Evolutionary conservation across 768 basidiomycete genomes (phyloP).

Genomic region (Agrocybe praecox): DNA sequence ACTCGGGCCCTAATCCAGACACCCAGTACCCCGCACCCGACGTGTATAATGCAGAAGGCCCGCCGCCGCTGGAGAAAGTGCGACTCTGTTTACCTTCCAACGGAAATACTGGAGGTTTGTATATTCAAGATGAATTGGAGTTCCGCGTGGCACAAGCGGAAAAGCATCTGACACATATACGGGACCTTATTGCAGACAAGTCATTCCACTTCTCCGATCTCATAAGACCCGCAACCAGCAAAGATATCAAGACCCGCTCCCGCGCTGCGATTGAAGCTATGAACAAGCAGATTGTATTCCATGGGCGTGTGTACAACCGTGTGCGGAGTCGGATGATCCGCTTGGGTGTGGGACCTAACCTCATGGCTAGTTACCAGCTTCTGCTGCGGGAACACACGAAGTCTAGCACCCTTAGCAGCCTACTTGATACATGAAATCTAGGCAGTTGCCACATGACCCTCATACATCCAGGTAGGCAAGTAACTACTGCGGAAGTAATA

Average conservation of each 20-base stretch:
- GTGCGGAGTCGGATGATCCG: neutral
- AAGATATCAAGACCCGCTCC: neutral
- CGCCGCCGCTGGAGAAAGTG: too few species aligned
- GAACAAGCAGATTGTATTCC: neutral
- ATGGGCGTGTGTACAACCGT: neutral
- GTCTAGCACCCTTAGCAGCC: neutral
- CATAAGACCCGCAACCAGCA: neutral
- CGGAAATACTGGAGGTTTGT: too few species aligned
- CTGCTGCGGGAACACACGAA: neutral
- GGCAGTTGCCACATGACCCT: neutral
- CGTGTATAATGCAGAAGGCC: too few species aligned
- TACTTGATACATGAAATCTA: neutral
- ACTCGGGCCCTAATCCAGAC: too few species aligned
- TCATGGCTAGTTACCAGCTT: neutral
- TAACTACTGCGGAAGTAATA: too few species aligned
- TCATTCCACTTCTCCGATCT: too few species aligned
- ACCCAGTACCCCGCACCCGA: too few species aligned
- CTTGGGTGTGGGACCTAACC: neutral
- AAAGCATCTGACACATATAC: neutral
- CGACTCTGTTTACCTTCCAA: too few species aligned
- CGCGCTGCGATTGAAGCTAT: neutral
- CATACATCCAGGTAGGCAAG: neutral
- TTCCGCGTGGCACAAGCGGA: neutral
- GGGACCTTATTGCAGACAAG: neutral
- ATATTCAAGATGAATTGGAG: too few species aligned